Conservation (phyloP, 1,284 basidiomycete species). For the Microbotryum silenes-acaulis region DNA sequence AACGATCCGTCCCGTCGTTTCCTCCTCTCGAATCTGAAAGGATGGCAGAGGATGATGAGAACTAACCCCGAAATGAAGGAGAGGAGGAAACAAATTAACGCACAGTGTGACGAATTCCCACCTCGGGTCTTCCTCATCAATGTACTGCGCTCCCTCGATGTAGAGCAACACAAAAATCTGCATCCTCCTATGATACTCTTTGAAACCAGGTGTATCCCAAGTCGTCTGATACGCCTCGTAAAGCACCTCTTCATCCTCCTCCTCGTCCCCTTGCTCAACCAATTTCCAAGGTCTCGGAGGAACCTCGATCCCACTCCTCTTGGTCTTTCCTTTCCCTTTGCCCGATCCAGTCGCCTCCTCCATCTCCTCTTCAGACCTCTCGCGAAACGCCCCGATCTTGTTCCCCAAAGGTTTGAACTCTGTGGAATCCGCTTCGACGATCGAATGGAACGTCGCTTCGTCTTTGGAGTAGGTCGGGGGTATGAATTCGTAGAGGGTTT, state of each 20-base stretch:
- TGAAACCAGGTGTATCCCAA: slow-evolving; percentile 81
- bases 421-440: slow-evolving; percentile 63
- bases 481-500: slow-evolving; percentile 67
- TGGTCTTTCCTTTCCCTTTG: slow-evolving; percentile 45
- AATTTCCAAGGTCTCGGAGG: slow-evolving; percentile 30
- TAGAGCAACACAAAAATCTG: slow-evolving; percentile 90
- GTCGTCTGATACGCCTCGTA: slow-evolving; percentile 52
- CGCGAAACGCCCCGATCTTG: slow-evolving; percentile 66
- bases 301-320: slow-evolving; percentile 21
- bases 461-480: slow-evolving; percentile 64
- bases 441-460: slow-evolving; percentile 55
- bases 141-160: slow-evolving; percentile 91
- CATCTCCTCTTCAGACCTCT: slow-evolving; percentile 43
- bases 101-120: slow-evolving; percentile 45
- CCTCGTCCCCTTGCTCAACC: slow-evolving; percentile 45
- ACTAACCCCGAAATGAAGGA: neutral
- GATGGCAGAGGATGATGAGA: neutral
- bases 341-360: slow-evolving; percentile 45
- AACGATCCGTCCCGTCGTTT: slow-evolving; percentile 47
- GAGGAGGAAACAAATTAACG: slow-evolving; percentile 1
- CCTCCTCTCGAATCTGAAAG: slow-evolving; percentile 68
- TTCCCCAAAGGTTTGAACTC: slow-evolving; percentile 70
- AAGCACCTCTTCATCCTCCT: slow-evolving; percentile 46
- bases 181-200: slow-evolving; percentile 87
- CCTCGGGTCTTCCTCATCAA: slow-evolving; percentile 51